Evolutionary conservation across 1,139 yeast species (phyloP), one percentile per base, ranked within the genome.

Genomic region (Geotrichum citri-aurantii): DNA sequence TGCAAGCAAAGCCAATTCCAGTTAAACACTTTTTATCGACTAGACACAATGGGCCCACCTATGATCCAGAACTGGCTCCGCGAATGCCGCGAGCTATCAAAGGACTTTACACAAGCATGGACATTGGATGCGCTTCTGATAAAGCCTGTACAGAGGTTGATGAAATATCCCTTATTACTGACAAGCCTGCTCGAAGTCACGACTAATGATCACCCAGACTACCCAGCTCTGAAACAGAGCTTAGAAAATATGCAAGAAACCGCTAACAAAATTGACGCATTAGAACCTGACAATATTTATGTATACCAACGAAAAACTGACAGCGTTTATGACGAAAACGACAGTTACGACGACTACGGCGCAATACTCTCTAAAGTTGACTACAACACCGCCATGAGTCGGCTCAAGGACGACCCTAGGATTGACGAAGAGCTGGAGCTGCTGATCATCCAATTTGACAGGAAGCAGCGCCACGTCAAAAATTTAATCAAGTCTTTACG

Each of bases 71-170:
- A 54, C 23, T 74, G 76, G 77, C 63, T 74, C 12, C 54, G 59
- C 8, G 70, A 67, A 44, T 68, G 75, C 54, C 61, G 62, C 4
- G 67, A 64, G 47, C 63, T 66, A 26, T 67, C 71, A 21, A 59
- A 63, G 49, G 56, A 61, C 6, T 58, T 64, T 40, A 74, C 79
- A 1, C 70, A 68, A 1, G 77, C 79, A 0, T 73, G 78, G 76
- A 71, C 76, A 23, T 63, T 76, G 44, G 79, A 75, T 53, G 66
- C 77, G 2, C 64, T 76, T 33, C 65, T 76, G 27, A 73, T 76
- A 62, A 76, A 76, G 61, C 79, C 79, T 1, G 76, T 76, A 17
- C 79, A 76, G 63, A 65, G 79, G 33, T 60, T 76, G 37, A 66
- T 74, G 52, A 75, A 75, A 62, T 76, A 76, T 57, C 79, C 78